Conservation (phyloP, 331 rosid genomes). For the Acacia pycnantha region DNA sequence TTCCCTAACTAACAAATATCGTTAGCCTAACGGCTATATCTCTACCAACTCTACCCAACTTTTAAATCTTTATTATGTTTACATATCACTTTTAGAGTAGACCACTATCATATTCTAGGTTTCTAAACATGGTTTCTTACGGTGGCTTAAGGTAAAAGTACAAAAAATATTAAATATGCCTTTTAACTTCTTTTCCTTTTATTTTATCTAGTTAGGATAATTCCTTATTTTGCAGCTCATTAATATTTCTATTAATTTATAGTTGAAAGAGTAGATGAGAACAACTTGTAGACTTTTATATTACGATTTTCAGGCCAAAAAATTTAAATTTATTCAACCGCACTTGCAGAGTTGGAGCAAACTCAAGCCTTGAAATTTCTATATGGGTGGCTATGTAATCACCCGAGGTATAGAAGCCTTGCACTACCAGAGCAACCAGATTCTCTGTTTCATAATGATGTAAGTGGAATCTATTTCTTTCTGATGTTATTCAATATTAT, state of each 20-base stretch:
- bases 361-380: constrained; percentile 80
- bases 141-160: constrained; percentile 1
- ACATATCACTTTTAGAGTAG: not conserved
- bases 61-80: no score
- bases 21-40: no score
- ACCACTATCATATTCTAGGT: not conserved
- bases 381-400: constrained; percentile 86
- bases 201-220: not conserved
- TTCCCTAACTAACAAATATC: no score
- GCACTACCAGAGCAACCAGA: constrained; percentile 72
- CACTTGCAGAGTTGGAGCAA: constrained; percentile 89
- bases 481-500: not conserved
- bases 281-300: constrained; percentile 18
- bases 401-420: constrained; percentile 81
- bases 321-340: constrained; percentile 8
- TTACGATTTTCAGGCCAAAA: constrained; percentile 13
- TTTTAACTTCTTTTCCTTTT: constrained; percentile 13
- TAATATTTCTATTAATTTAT: constrained; percentile 20
- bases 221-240: constrained; percentile 8
- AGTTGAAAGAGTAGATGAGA: constrained; percentile 22
- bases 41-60: no score
- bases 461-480: constrained; percentile 47
- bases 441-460: constrained; percentile 87
- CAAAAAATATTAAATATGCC: not conserved
- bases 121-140: not conserved